Evolutionary conservation across 1,139 yeast genomes (phyloP).

Genomic region (Suhomyces panamericanus): DNA sequence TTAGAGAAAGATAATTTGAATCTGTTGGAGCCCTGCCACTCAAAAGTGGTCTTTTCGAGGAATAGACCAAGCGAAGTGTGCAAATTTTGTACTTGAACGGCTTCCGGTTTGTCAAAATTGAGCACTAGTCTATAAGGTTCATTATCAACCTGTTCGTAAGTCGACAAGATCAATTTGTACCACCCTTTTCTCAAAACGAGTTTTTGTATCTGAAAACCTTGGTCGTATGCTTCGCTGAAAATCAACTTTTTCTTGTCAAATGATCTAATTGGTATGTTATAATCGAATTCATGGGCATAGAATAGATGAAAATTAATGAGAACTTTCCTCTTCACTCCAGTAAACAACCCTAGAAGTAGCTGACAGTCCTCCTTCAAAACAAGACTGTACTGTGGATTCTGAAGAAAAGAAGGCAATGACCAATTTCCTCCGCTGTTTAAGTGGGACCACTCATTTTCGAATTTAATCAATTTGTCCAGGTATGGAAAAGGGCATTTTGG

Average conservation of each 20-base stretch:
- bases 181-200: conserved; percentile 36
- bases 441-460: conserved; percentile 51
- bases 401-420: conserved; percentile 47
- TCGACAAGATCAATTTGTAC: conserved; percentile 37
- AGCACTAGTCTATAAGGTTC: conserved; percentile 15
- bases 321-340: conserved; percentile 17
- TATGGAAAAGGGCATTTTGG: conserved; percentile 27
- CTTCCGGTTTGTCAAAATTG: conserved; percentile 13
- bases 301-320: conserved; percentile 47
- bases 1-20: conserved; percentile 31
- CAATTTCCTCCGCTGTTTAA: conserved; percentile 59
- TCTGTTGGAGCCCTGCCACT: conserved; percentile 44
- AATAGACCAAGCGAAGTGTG: conserved; percentile 40
- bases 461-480: conserved; percentile 19
- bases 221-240: conserved; percentile 29
- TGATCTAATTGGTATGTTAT: conserved; percentile 22
- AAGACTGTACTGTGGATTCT: conserved; percentile 63
- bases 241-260: conserved; percentile 34
- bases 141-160: conserved; percentile 21
- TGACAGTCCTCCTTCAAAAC: conserved; percentile 20
- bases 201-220: conserved; percentile 21
- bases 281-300: conserved; percentile 23
- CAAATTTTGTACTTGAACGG: conserved; percentile 21
- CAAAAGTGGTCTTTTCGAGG: conserved; percentile 20
- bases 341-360: conserved; percentile 25